Base-by-base conservation (phyloP, 352 stramenopile species). In the Globisporangium spinosum region DNA sequence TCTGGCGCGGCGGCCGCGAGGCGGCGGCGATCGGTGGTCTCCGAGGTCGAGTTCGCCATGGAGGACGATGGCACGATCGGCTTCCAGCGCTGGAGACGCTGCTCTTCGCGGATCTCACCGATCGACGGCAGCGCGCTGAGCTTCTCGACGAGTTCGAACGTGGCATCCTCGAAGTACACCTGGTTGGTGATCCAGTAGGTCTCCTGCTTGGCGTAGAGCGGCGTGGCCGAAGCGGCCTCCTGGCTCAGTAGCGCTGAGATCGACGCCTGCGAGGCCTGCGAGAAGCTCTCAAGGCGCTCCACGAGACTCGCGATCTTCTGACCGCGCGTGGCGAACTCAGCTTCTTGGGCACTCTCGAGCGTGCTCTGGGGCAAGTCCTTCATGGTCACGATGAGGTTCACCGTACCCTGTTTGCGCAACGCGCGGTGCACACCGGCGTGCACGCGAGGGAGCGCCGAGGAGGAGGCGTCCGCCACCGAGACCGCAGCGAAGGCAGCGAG, bases 301-400 rank as follows among this genome's bases (percentile, higher is more conserved):
- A 75, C 66, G 32, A 75, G 27, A 4, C 20, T 23, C 17, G 34
- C 13, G 47, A 75, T 72, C 51, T 72, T 67, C 12, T 43, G 9
- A 3, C 55, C 65, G 51, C 70, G 70, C 3, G 34, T 64, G n/a
- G 55, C 10, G 55, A 69, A 69, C 9, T 54, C 29, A 5, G 60
- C 23, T 45, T 72, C 68, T 47, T 74, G 29, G 7, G 71, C 34
- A 12, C 68, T 47, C n/a, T 58, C 61, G 23, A 77, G 15, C n/a
- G 56, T 45, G 22, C 64, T 40, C 13, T 68, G 29, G 17, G 65
- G 65, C 8, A 51, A 54, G 23, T 63, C 59, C 51, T 67, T 70
- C 51, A 78, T 61, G 40, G 69, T 80, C 29, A 77, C 70, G 35
- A 80, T 70, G 49, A 80, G 35, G 65, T 80, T 77, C 22, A 72